Evolutionary conservation across 2,329 filamentous ascomycete species (phyloP).

Genomic region (Fusarium xylarioides): DNA sequence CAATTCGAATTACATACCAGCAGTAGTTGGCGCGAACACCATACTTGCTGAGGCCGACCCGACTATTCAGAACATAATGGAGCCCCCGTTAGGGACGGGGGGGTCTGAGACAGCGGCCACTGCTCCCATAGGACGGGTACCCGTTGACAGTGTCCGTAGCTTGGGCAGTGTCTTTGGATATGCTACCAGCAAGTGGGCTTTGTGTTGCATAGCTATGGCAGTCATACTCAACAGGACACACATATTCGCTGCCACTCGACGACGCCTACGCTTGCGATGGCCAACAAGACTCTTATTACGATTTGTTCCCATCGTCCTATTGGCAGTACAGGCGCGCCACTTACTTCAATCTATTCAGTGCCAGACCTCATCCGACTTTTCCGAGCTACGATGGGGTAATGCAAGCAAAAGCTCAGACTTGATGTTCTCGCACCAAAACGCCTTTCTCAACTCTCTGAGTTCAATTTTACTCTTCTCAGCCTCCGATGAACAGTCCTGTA

Average conservation of each 20-base stretch:
- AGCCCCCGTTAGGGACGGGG: slow-evolving; percentile 30
- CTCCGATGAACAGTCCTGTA: slow-evolving; percentile 78
- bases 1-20: slow-evolving; percentile 43
- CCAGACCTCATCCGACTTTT: slow-evolving; percentile 82
- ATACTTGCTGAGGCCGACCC: slow-evolving; percentile 37
- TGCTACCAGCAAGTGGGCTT: slow-evolving; percentile 89
- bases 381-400: slow-evolving; percentile 74
- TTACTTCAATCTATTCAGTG: slow-evolving; percentile 89
- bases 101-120: slow-evolving; percentile 25
- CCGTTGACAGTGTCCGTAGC: slow-evolving; percentile 70
- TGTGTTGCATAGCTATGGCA: slow-evolving; percentile 86
- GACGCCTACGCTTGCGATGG: slow-evolving; percentile 80
- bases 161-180: slow-evolving; percentile 91
- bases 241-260: slow-evolving; percentile 89
- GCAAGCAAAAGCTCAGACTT: slow-evolving; percentile 70
- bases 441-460: slow-evolving; percentile 76
- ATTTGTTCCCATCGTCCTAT: slow-evolving; percentile 73
- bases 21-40: slow-evolving; percentile 27
- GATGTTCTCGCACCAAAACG: slow-evolving; percentile 75
- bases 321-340: slow-evolving; percentile 72
- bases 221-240: slow-evolving; percentile 90
- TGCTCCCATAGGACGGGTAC: slow-evolving; percentile 56
- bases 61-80: slow-evolving; percentile 45
- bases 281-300: slow-evolving; percentile 75
- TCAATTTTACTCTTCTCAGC: slow-evolving; percentile 78